Evolutionary conservation across 306 rosid genomes (phyloP).

Genomic region (Medicago truncatula): MtrunA17r5.0-ANR NC_053046.1:15733001-15733500

Average conservation of each 20-base stretch:
- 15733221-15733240: background rate
- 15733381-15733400: constrained; percentile 17
- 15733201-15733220: background rate
- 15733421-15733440: constrained; percentile 91
- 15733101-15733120: too few relatives aligned
- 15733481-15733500: constrained; percentile 99
- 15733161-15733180: too few relatives aligned
- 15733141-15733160: too few relatives aligned
- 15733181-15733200: background rate
- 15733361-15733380: constrained; percentile 26
- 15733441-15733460: constrained; percentile 97
- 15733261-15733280: constrained; percentile 21
- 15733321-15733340: constrained; percentile 1
- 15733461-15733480: constrained; percentile 98
- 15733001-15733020: too few relatives aligned
- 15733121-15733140: too few relatives aligned
- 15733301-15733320: background rate
- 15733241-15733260: background rate
- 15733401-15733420: constrained; percentile 22
- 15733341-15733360: background rate
- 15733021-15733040: too few relatives aligned
- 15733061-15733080: too few relatives aligned
- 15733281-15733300: background rate
- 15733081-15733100: too few relatives aligned
- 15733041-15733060: too few relatives aligned